Evolutionary conservation across 2,329 filamentous ascomycete species (phyloP), one percentile per base, ranked within the genome.

Genomic region (Thermoascus crustaceus): DNA sequence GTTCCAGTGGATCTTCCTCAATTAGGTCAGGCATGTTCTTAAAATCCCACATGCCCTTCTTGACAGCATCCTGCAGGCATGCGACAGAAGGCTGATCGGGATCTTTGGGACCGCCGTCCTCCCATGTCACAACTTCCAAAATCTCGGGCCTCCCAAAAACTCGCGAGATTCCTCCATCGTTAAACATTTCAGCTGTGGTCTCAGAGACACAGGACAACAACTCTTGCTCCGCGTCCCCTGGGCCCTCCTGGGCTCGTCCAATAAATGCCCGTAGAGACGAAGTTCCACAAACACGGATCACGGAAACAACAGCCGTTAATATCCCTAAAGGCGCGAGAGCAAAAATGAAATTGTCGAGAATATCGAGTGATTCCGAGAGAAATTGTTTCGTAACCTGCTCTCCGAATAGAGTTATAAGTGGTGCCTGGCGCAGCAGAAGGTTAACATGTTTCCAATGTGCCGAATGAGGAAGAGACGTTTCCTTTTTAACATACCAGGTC

Each of bases 321-420:
- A 71, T 63, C 0, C 68, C 66, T 1, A 72, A 37, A 0, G 69
- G 69, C 0, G 58, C 66, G 32, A 71, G 54, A 0, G 68, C 61
- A n/a, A 73, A 58, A 3, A 69, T 61, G 2, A 72, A 47, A 23
- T 63, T 61, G 25, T 72, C 70, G 0, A 62, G 45, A 30, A 57
- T 50, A 2, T 52, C 57, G 2, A 63, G 53, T 0, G 61, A 60
- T 21, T 69, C 58, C 30, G 64, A 69, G 16, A 72, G 55, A 35
- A 67, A 72, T 44, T 72, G 68, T 46, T 64, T 70, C 0, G 66
- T 64, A 3, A 69, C 58, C 13, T 60, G 53, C 25, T 71, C 67
- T 1, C 67, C 68, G 23, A 72, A 72, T 1, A 67, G 50, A 6
- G 55, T 43, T 7, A 64, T 55, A 3, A 63, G 38, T 1, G 57